These are phyloP conservation scores for Croton setiger DNA, from an alignment of 441 rosid species.

Conservation along the genomic window DNA sequence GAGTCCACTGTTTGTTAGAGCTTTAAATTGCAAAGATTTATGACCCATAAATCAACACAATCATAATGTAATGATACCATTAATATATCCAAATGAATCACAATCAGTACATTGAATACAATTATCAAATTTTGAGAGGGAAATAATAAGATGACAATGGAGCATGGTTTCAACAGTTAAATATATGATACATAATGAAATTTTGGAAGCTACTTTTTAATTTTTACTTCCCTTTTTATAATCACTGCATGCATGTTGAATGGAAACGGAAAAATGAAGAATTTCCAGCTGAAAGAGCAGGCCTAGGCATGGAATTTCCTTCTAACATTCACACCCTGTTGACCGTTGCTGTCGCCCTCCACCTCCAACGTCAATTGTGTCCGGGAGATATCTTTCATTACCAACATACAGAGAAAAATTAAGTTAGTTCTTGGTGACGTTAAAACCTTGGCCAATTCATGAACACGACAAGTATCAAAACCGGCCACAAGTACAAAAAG, in stretches of 20 bases:
- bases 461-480: neutral
- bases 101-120: neutral
- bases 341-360: slow-evolving; percentile 60
- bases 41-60: neutral
- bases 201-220: neutral
- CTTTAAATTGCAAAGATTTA: neutral
- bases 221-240: neutral
- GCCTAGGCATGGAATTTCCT: neutral
- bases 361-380: slow-evolving; percentile 58
- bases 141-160: neutral
- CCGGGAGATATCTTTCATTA: slow-evolving; percentile 57
- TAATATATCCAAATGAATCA: neutral
- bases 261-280: neutral
- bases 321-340: slow-evolving; percentile 64
- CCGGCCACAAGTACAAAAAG: neutral
- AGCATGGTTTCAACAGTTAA: slow-evolving; percentile 1
- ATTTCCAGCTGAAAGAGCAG: neutral
- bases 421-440: slow-evolving; percentile 2
- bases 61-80: neutral
- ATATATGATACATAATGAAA: slow-evolving; percentile 8
- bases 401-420: slow-evolving; percentile 17
- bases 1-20: neutral
- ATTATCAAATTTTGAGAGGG: neutral
- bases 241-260: neutral
- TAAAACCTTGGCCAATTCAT: neutral